A percentile compares a stretch with the other conserved stretches of the same genome.
phyloP scores from a whole-genome alignment of 768 basidiomycete species.

The Hygrophorus pudorinus region DNA sequence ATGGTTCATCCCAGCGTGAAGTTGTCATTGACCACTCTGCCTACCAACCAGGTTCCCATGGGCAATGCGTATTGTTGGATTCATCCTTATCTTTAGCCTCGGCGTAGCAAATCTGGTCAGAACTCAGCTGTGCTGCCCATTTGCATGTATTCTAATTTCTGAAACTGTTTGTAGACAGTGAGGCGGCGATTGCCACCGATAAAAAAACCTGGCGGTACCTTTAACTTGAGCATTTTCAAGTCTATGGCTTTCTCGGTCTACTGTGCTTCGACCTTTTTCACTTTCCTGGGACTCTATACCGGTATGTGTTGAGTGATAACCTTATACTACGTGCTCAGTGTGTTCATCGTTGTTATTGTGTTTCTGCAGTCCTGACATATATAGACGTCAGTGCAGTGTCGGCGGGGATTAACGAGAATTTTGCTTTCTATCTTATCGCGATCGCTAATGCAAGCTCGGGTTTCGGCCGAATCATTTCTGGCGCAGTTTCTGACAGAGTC shows the following conservation, averaged over 20 bases:
- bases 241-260: slow-evolving; percentile 41
- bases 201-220: slow-evolving; percentile 40
- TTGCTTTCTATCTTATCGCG: slow-evolving; percentile 49
- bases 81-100: slow-evolving; percentile 40
- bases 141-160: neutral
- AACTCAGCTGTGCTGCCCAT: neutral
- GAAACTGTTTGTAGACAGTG: slow-evolving; percentile 10
- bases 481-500: slow-evolving; percentile 37
- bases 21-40: neutral
- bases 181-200: slow-evolving; percentile 44
- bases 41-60: slow-evolving; percentile 46
- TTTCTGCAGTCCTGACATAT: slow-evolving; percentile 40
- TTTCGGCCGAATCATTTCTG: slow-evolving; percentile 42
- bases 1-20: neutral
- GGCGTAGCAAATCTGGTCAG: slow-evolving; percentile 36
- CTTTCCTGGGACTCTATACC: slow-evolving; percentile 57
- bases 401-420: slow-evolving; percentile 34
- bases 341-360: neutral
- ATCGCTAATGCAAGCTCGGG: slow-evolving; percentile 53
- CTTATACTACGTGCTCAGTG: neutral
- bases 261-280: slow-evolving; percentile 32
- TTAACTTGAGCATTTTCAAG: slow-evolving; percentile 37
- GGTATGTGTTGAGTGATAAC: slow-evolving; percentile 19
- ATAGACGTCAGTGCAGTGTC: slow-evolving; percentile 41
- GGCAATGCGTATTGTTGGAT: slow-evolving; percentile 59